Percentiles rank a stretch among this genome's conserved stretches.
Conservation (phyloP, 2,329 filamentous ascomycete species). For the Claviceps arundinis region DNA sequence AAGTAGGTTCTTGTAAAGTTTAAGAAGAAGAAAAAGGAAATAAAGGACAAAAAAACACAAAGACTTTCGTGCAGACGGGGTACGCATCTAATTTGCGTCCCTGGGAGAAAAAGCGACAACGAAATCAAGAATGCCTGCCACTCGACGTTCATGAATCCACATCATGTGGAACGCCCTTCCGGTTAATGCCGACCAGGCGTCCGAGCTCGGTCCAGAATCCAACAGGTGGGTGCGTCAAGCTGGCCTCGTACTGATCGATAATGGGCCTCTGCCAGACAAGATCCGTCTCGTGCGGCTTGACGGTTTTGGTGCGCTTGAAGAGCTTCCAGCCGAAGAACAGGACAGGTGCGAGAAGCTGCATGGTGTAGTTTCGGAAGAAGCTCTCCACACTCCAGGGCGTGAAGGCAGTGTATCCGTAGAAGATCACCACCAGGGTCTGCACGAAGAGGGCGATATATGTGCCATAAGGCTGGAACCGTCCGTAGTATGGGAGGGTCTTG, state of each 20-base stretch:
- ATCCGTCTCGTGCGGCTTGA: slow-evolving; percentile 41
- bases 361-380: slow-evolving; percentile 43
- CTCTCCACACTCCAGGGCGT: slow-evolving; percentile 31
- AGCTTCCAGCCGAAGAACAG: slow-evolving; percentile 51
- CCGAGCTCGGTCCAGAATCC: slow-evolving; percentile 43
- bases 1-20: too few relatives aligned
- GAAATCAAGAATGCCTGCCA: background rate
- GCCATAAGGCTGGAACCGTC: slow-evolving; percentile 45
- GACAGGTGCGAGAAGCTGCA: slow-evolving; percentile 39
- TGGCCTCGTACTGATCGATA: slow-evolving; percentile 44
- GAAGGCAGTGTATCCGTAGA: slow-evolving; percentile 44
- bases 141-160: slow-evolving; percentile 3
- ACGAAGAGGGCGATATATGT: slow-evolving; percentile 32
- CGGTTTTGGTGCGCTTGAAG: slow-evolving; percentile 41
- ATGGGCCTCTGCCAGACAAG: slow-evolving; percentile 46
- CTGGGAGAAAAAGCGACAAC: background rate
- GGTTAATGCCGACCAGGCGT: slow-evolving; percentile 28
- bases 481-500: slow-evolving; percentile 40
- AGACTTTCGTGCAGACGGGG: background rate
- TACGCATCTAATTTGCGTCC: background rate
- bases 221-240: slow-evolving; percentile 33
- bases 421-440: slow-evolving; percentile 30
- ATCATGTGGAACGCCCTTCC: slow-evolving; percentile 11
- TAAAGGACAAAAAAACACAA: background rate
- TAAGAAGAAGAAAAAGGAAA: background rate